A percentile compares a stretch with the other conserved stretches of the same genome.
Evolutionary conservation across 1,284 basidiomycete genomes (phyloP).

Genomic region (Fomitopsis betulina): DNA sequence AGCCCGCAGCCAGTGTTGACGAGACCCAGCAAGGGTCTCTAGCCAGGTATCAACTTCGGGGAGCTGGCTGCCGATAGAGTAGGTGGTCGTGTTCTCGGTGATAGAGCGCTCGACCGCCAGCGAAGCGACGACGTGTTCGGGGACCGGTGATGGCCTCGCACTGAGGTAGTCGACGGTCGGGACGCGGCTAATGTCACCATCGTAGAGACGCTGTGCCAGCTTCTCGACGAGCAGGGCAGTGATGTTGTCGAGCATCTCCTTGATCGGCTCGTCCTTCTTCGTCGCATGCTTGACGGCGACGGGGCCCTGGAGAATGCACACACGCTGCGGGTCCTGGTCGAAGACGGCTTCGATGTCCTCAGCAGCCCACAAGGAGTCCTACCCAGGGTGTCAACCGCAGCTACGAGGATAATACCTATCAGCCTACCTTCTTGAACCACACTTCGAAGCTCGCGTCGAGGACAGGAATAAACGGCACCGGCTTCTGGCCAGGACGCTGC

Average conservation of each 20-base stretch:
- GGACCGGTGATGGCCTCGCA: constrained; percentile 37
- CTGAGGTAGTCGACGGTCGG: constrained; percentile 89
- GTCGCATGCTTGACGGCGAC: constrained; percentile 88
- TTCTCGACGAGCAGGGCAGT: constrained; percentile 75
- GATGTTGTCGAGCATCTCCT: constrained; percentile 87
- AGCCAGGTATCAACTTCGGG: constrained; percentile 77
- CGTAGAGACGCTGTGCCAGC: constrained; percentile 81
- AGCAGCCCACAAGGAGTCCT: constrained; percentile 97
- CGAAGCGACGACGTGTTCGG: constrained; percentile 27
- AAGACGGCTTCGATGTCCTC: constrained; percentile 99
- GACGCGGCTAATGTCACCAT: constrained; percentile 73
- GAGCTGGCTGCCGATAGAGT: constrained; percentile 50
- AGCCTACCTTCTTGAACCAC: constrained; percentile 93
- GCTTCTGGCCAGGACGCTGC: constrained; percentile 96
- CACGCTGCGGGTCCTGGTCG: constrained; percentile 96
- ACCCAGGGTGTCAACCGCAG: constrained; percentile 18
- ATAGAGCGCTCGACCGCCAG: constrained; percentile 45
- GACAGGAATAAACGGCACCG: constrained; percentile 97
- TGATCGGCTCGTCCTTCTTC: constrained; percentile 91
- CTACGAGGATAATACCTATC: constrained; percentile 2
- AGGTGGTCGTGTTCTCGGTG: constrained; percentile 45
- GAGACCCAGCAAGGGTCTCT: constrained; percentile 76
- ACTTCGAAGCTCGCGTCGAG: constrained; percentile 92
- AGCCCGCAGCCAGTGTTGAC: constrained; percentile 85
- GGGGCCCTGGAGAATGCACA: constrained; percentile 96